phyloP scores from a whole-genome alignment of 1,139 yeast species.

The Magnusiomyces suaveolens region DNA sequence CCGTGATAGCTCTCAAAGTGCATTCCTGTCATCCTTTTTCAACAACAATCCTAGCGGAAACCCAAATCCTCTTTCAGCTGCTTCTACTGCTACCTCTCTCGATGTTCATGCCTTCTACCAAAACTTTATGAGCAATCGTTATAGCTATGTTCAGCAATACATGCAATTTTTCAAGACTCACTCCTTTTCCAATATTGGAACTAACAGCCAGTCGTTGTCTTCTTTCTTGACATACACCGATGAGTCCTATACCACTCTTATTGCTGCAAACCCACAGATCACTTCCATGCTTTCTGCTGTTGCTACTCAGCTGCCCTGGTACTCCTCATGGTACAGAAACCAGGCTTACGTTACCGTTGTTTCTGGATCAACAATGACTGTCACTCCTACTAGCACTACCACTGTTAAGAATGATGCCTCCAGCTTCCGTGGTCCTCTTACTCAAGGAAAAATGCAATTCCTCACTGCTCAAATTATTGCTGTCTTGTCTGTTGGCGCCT shows the following conservation, averaged over 20 bases:
- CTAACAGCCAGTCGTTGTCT: slow-evolving; percentile 5
- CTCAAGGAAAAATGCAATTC: slow-evolving; percentile 1
- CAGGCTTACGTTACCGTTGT: neutral
- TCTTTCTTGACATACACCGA: slow-evolving; percentile 12
- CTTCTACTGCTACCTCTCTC: slow-evolving; percentile 1
- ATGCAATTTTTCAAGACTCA: slow-evolving; percentile 12
- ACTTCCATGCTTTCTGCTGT: slow-evolving; percentile 2
- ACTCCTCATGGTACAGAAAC: slow-evolving; percentile 6
- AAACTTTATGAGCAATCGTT: slow-evolving; percentile 11
- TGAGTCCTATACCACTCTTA: slow-evolving; percentile 5
- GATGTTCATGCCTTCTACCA: slow-evolving; percentile 11
- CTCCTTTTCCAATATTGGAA: slow-evolving; percentile 3
- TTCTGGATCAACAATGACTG: neutral
- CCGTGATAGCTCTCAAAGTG: neutral
- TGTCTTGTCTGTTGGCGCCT: neutral
- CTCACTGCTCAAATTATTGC: slow-evolving; percentile 1
- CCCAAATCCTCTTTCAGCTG: neutral
- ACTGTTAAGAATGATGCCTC: neutral
- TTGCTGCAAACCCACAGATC: neutral
- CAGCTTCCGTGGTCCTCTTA: neutral
- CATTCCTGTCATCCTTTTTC: neutral
- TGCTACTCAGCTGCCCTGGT: slow-evolving; percentile 13
- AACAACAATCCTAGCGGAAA: neutral
- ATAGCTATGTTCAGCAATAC: slow-evolving; percentile 10
- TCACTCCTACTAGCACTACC: neutral